Base-by-base conservation (phyloP, 805 yeast species). In the Suhomyces tanzawaensis region DNA sequence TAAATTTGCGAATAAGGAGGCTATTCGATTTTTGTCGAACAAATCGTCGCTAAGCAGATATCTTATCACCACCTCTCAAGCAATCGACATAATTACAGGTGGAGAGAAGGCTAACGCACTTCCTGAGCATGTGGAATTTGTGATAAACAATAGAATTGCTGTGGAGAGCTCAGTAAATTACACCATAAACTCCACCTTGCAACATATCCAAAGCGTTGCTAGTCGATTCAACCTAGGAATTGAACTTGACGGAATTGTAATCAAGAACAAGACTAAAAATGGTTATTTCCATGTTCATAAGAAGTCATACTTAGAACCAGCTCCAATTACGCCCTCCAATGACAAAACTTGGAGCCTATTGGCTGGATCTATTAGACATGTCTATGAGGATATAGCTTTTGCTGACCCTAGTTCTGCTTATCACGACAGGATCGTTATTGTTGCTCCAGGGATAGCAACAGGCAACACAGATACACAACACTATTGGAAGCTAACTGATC, bases 101-200 rank as follows among this genome's bases (percentile, higher is more conserved):
- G 95, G 95, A 31, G 73, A 79, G 41, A 85, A 85, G 60, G 70
- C 81, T 17, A 85, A 85, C 52, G 88, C 93, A 1, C 62, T 85
- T 32, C 95, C 95, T 2, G 91, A 85, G 53, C 58, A 67, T 19
- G 76, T 76, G 3, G 57, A 61, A 21, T 65, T 79, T 29, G 53
- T 71, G 24, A 67, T 82, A 30, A 84, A 86, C 59, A 83, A 82
- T 51, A 70, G 95, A 52, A 69, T 85, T 39, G 73, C 77, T 14
- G 62, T 79, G 31, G 87, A 79, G 44, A 71, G 80, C 12, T 60
- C 71, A 16, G 66, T 74, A 1, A 58, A 64, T 4, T 71, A 64
- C 14, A 72, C 71, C 3, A 48, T 63, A 13, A 65, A 67, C 16
- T 66, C 63, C 35, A 62, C 74, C 39, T 39, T 57, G 15, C 39